Evolutionary conservation across 73 alveolate species (phyloP).

Genomic region (Symbiodinium natans): DNA sequence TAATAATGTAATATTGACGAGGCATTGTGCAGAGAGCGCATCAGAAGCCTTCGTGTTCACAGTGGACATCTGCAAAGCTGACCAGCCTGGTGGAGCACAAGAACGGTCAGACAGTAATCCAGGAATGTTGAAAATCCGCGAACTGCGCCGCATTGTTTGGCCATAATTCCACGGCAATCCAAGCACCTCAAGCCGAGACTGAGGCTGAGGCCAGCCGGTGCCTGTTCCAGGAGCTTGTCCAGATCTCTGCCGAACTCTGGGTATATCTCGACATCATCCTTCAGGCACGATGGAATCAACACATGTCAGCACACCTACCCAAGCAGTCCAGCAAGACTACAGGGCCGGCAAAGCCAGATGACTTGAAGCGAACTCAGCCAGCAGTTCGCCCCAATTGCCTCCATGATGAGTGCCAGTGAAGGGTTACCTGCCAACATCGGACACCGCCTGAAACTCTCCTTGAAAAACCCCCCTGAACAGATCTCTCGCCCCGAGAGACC

Average conservation of each 20-base stretch:
- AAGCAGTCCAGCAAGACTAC: neutral
- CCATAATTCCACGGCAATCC: too few relatives aligned
- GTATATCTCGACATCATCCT: conserved; percentile 78
- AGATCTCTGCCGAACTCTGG: conserved; percentile 70
- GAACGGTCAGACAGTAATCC: too few relatives aligned
- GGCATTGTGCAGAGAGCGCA: neutral
- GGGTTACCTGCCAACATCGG: conserved; percentile 20
- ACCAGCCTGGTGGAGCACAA: conserved; percentile 40
- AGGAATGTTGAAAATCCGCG: too few relatives aligned
- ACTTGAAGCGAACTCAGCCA: neutral
- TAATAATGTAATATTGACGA: too few relatives aligned
- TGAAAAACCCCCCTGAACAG: neutral
- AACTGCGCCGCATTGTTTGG: too few relatives aligned
- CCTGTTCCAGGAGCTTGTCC: conserved; percentile 42
- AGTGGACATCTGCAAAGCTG: conserved; percentile 75
- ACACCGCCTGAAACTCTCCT: neutral
- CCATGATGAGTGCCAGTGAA: conserved; percentile 60
- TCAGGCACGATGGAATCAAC: neutral
- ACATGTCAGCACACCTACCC: neutral
- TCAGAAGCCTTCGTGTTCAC: conserved; percentile 62
- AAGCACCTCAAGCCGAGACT: neutral
- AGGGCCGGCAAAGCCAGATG: neutral
- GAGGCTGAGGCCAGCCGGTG: conserved; percentile 35
- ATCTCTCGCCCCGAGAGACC: neutral
- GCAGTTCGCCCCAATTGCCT: neutral